Evolutionary conservation across 352 stramenopile species (phyloP).

Genomic region (Peronospora belbahrii): DNA sequence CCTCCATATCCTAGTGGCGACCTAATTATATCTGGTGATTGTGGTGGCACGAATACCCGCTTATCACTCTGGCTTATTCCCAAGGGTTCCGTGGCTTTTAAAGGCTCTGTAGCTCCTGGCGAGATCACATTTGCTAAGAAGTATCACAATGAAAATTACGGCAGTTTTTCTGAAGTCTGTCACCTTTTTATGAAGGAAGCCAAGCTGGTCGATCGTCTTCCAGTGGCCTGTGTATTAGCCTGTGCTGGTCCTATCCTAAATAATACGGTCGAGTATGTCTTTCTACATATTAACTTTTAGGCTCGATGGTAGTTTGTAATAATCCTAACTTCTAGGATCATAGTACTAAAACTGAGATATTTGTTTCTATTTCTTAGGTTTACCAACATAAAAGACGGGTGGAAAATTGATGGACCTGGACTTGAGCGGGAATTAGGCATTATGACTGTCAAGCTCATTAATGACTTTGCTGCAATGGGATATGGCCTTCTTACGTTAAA

Average conservation of each 20-base stretch:
- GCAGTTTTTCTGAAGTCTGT: constrained; percentile 83
- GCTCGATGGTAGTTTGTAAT: too few relatives aligned
- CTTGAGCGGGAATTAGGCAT: constrained; percentile 82
- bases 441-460: constrained; percentile 88
- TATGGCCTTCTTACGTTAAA: constrained; percentile 95
- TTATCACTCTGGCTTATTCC: constrained; percentile 86
- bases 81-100: constrained; percentile 46
- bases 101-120: constrained; percentile 61
- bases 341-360: background rate
- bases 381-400: constrained; percentile 91
- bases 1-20: constrained; percentile 34
- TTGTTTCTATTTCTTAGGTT: constrained; percentile 35
- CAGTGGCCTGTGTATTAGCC: constrained; percentile 61
- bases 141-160: constrained; percentile 80
- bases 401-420: constrained; percentile 81
- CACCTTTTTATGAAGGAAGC: constrained; percentile 91
- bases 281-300: too few relatives aligned
- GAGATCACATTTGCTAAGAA: constrained; percentile 83
- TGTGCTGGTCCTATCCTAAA: constrained; percentile 78
- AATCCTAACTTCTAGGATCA: background rate
- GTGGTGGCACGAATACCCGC: constrained; percentile 95
- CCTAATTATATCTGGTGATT: constrained; percentile 89
- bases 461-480: constrained; percentile 96
- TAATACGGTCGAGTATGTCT: constrained; percentile 67
- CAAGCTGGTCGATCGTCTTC: constrained; percentile 57